A percentile compares a stretch with the other conserved stretches of the same genome.
phyloP scores from a whole-genome alignment of 164 flowering plant species.

The Berberis vulgaris region DNA sequence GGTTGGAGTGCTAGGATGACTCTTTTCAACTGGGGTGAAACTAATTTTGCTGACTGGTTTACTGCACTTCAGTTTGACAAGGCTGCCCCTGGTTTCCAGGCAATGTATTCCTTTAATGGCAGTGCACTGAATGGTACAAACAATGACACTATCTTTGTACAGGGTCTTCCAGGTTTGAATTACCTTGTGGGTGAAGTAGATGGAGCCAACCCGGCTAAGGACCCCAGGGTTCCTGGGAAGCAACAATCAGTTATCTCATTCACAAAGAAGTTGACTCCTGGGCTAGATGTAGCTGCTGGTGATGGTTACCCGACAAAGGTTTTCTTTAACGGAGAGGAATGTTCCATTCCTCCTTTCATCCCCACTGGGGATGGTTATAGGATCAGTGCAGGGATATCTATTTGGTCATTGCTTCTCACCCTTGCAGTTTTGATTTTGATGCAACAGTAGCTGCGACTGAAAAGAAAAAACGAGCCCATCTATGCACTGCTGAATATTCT shows the following conservation, averaged over 20 bases:
- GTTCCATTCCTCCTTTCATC: slow-evolving; percentile 45
- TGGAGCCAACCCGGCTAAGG: slow-evolving; percentile 35
- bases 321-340: slow-evolving; percentile 80
- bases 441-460: slow-evolving; percentile 20
- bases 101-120: slow-evolving; percentile 50
- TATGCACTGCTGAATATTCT: slow-evolving; percentile 21
- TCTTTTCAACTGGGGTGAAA: slow-evolving; percentile 68
- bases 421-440: slow-evolving; percentile 24
- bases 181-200: slow-evolving; percentile 60
- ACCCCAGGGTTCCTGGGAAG: slow-evolving; percentile 70
- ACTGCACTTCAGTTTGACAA: slow-evolving; percentile 50
- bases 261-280: slow-evolving; percentile 52
- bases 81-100: slow-evolving; percentile 47
- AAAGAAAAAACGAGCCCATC: slow-evolving; percentile 1
- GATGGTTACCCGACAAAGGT: slow-evolving; percentile 75
- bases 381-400: slow-evolving; percentile 5
- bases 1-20: slow-evolving; percentile 63
- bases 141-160: slow-evolving; percentile 35
- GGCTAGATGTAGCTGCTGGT: slow-evolving; percentile 39
- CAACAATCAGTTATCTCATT: slow-evolving; percentile 79
- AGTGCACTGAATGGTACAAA: slow-evolving; percentile 22
- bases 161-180: slow-evolving; percentile 33
- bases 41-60: slow-evolving; percentile 63
- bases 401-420: slow-evolving; percentile 18
- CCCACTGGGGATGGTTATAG: slow-evolving; percentile 28